These are phyloP conservation scores for Leishmania tarentolae DNA, from an alignment of 208 protist genomes.

Conservation along the genomic window DNA sequence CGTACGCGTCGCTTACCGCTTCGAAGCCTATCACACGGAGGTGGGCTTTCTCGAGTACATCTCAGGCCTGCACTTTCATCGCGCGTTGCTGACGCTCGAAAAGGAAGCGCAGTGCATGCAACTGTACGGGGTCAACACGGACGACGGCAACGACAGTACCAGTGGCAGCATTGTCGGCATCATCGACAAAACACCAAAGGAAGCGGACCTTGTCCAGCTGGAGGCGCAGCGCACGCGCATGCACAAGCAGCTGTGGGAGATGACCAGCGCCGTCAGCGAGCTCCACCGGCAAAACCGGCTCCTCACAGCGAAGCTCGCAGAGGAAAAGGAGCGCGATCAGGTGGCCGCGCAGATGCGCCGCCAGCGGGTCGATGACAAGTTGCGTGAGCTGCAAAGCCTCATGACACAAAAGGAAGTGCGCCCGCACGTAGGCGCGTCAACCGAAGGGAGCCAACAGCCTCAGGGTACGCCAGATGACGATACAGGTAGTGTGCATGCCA, in stretches of 20 bases:
- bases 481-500: background rate
- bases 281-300: slow-evolving; percentile 83
- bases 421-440: background rate
- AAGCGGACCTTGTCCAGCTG: slow-evolving; percentile 67
- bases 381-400: slow-evolving; percentile 30
- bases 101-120: slow-evolving; percentile 59
- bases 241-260: slow-evolving; percentile 65
- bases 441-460: background rate
- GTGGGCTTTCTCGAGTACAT: slow-evolving; percentile 85
- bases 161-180: slow-evolving; percentile 24
- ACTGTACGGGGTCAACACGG: slow-evolving; percentile 10
- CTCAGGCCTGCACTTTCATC: slow-evolving; percentile 73
- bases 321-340: slow-evolving; percentile 71
- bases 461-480: background rate
- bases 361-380: slow-evolving; percentile 36
- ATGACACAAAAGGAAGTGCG: slow-evolving; percentile 25
- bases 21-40: slow-evolving; percentile 91
- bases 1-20: slow-evolving; percentile 89
- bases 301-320: slow-evolving; percentile 77
- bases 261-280: slow-evolving; percentile 50
- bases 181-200: slow-evolving; percentile 77
- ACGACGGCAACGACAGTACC: background rate
- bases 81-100: slow-evolving; percentile 68
- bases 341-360: slow-evolving; percentile 71
- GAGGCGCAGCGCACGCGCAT: slow-evolving; percentile 64